Conservation (phyloP, 2,329 filamentous ascomycete species). For the Aspergillaceae sp. region DNA sequence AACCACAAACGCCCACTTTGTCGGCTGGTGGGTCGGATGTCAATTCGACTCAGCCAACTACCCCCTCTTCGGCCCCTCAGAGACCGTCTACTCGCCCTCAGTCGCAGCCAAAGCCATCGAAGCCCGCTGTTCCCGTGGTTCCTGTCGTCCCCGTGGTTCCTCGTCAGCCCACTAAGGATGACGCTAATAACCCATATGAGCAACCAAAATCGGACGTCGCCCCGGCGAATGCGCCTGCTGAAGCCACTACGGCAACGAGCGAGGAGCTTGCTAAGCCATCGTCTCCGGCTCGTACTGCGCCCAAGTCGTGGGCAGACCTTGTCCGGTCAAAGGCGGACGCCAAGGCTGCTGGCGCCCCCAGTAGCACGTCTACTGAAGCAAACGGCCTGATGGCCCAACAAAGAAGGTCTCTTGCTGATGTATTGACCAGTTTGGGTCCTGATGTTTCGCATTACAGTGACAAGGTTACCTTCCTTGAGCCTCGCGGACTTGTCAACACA, state of each 20-base stretch:
- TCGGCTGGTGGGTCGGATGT: conserved; percentile 51
- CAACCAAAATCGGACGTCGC: conserved; percentile 23
- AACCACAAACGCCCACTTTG: conserved; percentile 50
- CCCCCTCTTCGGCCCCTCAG: conserved; percentile 45
- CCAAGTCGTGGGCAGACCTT: conserved; percentile 62
- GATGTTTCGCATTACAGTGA: conserved; percentile 47
- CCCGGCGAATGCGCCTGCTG: conserved; percentile 4
- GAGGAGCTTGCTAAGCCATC: conserved; percentile 32
- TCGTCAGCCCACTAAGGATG: conserved; percentile 30
- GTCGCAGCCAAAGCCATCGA: conserved; percentile 27
- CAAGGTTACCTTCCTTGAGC: conserved; percentile 77
- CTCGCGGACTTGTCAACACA: conserved; percentile 87
- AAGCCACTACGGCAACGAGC: conserved; percentile 5
- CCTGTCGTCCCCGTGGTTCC: conserved; percentile 43
- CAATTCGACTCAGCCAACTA: conserved; percentile 47
- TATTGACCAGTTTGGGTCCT: conserved; percentile 64
- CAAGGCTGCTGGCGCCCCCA: conserved; percentile 20
- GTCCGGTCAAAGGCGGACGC: conserved; percentile 46
- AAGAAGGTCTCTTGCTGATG: conserved; percentile 62
- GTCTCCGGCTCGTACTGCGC: conserved; percentile 38
- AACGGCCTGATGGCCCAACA: conserved; percentile 42
- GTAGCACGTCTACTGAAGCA: conserved; percentile 18
- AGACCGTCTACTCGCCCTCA: conserved; percentile 21
- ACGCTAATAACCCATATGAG: conserved; percentile 23
- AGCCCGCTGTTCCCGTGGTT: conserved; percentile 33